Evolutionary conservation across 768 basidiomycete species (phyloP), one percentile per base, ranked within the genome.

Genomic region (Dacryopinax spathularia): DNA sequence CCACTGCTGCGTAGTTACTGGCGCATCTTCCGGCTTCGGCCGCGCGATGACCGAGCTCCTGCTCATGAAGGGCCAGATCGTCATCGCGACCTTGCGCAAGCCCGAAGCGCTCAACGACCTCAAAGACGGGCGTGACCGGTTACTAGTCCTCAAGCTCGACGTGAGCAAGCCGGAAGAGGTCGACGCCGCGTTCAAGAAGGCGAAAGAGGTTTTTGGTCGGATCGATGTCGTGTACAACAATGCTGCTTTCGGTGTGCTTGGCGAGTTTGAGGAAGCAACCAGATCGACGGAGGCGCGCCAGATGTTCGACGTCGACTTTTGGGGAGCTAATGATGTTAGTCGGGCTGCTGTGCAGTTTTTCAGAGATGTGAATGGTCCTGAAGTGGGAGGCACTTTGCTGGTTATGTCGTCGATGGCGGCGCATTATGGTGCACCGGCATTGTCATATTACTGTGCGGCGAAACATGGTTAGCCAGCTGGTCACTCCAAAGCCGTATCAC

Each of bases 191-290:
- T 81, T 81, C 64, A 67, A 65, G 13, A 66, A 66, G 44, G 73
- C 75, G 0, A 65, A 74, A 43, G 68, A 71, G 33, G 67, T 66
- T 15, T 81, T 80, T 68, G 78, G 78, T 3, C 69, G 75, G 29
- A 66, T 80, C 18, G 80, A 81, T 60, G 69, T 80, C 59, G 79
- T 80, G 4, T 74, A 77, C 65, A 80, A 76, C 66, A 81, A 80
- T 64, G 79, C 80, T 65, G 72, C 65, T 37, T 68, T 66, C 43
- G 70, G 66, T 10, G 63, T 74, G 22, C 61, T 75, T 15, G 70
- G 69, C 16, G 77, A 79, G 65, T 70, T 75, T 33, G 80, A 81
- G 68, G 73, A 70, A 15, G 71, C 73, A 63, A 67, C 68, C 4
- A 13, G 48, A 27, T 74, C 75, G 6, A 71, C 70, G 2, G 70